Conservation (phyloP, 2,329 filamentous ascomycete species). For the Aureobasidium lini region DNA sequence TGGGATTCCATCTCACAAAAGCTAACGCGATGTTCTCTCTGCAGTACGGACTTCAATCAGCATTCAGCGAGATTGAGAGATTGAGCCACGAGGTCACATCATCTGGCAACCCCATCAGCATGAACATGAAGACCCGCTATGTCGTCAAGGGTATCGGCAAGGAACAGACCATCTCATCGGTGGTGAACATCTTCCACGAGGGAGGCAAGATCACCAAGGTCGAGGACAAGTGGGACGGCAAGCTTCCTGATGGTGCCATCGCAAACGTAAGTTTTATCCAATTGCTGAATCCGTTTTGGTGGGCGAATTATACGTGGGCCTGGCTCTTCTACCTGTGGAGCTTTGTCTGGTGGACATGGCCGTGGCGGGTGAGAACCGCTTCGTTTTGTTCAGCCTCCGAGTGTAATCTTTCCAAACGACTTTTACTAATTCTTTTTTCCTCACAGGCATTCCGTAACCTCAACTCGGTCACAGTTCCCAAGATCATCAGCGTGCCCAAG, state of each 20-base stretch:
- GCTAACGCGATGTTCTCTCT: too few relatives aligned
- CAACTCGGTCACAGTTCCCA: slow-evolving; percentile 45
- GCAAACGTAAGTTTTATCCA: slow-evolving; percentile 41
- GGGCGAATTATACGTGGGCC: slow-evolving; percentile 30
- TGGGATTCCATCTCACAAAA: too few relatives aligned
- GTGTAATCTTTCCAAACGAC: neutral
- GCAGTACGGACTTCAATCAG: slow-evolving; percentile 51
- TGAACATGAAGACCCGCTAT: slow-evolving; percentile 48
- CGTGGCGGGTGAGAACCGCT: slow-evolving; percentile 33
- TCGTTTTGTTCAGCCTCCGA: slow-evolving; percentile 1
- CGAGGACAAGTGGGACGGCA: slow-evolving; percentile 49
- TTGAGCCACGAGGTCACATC: slow-evolving; percentile 47
- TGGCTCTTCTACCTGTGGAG: slow-evolving; percentile 34
- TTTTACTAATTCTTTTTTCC: slow-evolving; percentile 23
- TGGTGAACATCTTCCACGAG: slow-evolving; percentile 40
- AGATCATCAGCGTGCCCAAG: slow-evolving; percentile 46
- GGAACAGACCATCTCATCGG: slow-evolving; percentile 44
- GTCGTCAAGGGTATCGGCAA: slow-evolving; percentile 46
- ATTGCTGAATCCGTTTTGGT: slow-evolving; percentile 31
- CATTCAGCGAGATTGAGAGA: slow-evolving; percentile 52
- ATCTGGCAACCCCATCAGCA: slow-evolving; percentile 51
- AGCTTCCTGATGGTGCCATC: slow-evolving; percentile 44
- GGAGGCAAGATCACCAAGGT: slow-evolving; percentile 44
- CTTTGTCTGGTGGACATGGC: slow-evolving; percentile 32
- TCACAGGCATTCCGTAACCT: slow-evolving; percentile 44